phyloP scores from a whole-genome alignment of 2,329 filamentous ascomycete genomes.

The Bretziella fagacearum region DNA sequence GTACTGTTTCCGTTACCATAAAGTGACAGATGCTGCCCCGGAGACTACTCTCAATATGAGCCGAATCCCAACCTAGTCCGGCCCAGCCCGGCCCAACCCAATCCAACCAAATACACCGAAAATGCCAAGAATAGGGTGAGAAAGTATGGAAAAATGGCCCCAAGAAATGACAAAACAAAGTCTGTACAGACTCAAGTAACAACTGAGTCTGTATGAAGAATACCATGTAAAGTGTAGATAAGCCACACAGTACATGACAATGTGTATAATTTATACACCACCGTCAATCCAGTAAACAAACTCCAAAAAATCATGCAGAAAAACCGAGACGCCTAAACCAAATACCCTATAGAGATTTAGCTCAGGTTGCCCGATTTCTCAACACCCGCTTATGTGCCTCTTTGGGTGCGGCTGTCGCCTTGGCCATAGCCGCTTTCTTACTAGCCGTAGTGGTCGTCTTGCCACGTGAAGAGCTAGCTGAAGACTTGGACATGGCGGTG shows the following conservation, averaged over 20 bases:
- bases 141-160: not conserved
- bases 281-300: not conserved
- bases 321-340: not conserved
- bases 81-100: no score
- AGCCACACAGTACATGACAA: not conserved
- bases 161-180: not conserved
- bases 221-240: not conserved
- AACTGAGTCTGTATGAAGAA: conserved; percentile 2
- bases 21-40: no score
- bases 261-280: conserved; percentile 1
- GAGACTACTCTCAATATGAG: no score
- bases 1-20: conserved; percentile 4
- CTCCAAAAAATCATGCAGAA: not conserved
- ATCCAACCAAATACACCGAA: not conserved
- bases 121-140: no score
- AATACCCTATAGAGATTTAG: not conserved
- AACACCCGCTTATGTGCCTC: conserved; percentile 36
- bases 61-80: no score
- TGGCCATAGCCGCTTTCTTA: conserved; percentile 31
- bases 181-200: not conserved
- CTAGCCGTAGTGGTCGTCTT: conserved; percentile 39
- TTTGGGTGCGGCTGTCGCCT: conserved; percentile 31
- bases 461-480: conserved; percentile 6
- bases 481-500: conserved; percentile 24
- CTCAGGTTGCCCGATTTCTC: conserved; percentile 29